These are phyloP conservation scores for Cytospora mali DNA, from an alignment of 2,329 filamentous ascomycete species.

Conservation along the genomic window DNA sequence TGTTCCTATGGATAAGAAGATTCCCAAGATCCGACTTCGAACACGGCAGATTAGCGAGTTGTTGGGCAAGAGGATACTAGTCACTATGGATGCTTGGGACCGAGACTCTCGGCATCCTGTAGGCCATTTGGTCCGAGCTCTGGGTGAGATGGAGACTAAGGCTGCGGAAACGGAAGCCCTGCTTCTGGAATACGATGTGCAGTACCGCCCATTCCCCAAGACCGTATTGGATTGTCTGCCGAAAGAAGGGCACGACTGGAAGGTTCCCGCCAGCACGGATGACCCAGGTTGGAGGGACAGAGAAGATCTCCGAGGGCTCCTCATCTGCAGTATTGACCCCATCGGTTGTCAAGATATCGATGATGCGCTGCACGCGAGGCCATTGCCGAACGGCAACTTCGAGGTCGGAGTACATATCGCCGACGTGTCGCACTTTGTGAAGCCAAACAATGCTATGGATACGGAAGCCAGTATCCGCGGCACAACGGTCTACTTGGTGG, in stretches of 20 bases:
- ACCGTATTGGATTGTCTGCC: conserved; percentile 93
- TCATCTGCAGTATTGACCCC: conserved; percentile 97
- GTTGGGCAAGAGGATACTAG: conserved; percentile 85
- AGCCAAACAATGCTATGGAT: conserved; percentile 96
- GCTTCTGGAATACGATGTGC: conserved; percentile 92
- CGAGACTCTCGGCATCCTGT: conserved; percentile 88
- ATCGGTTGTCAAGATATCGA: conserved; percentile 97
- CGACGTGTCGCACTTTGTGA: conserved; percentile 98
- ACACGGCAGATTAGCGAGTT: conserved; percentile 89
- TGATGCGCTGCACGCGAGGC: conserved; percentile 87
- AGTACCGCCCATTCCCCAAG: conserved; percentile 96
- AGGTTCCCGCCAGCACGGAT: conserved; percentile 75
- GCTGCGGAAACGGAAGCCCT: conserved; percentile 97
- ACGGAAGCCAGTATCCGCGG: conserved; percentile 90
- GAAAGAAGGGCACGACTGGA: conserved; percentile 90
- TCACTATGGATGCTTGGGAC: conserved; percentile 95
- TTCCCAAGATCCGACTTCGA: conserved; percentile 92
- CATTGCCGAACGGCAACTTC: conserved; percentile 87
- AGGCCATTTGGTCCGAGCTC: conserved; percentile 89
- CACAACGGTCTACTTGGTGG: conserved; percentile 95
- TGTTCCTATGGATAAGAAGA: conserved; percentile 96
- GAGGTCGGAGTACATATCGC: conserved; percentile 98
- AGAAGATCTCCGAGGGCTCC: conserved; percentile 78
- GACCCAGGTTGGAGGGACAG: conserved; percentile 87
- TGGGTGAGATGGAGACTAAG: conserved; percentile 94